Conservation (phyloP, 108 stramenopile genomes). For the Cylindrotheca fusiformis region DNA sequence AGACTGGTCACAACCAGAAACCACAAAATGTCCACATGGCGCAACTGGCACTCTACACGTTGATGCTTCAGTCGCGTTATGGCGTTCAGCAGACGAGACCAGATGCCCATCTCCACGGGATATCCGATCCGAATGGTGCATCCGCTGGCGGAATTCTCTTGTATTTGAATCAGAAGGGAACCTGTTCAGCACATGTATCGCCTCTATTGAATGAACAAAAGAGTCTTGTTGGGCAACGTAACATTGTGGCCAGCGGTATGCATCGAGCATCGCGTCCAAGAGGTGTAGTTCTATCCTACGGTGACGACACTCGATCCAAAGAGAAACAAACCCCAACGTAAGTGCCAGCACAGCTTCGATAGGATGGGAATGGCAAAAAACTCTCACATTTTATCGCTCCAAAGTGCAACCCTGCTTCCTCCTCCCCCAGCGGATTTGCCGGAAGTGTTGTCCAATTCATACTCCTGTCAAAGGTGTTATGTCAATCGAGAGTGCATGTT, state of each 20-base stretch:
- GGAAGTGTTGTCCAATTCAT: conserved; percentile 38
- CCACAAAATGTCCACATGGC: conserved; percentile 69
- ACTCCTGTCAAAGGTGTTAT: conserved; percentile 70
- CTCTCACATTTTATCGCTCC: not conserved
- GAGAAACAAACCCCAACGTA: conserved; percentile 6
- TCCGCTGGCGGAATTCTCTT: conserved; percentile 65
- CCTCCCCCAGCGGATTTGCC: conserved; percentile 50
- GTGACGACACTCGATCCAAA: conserved; percentile 29
- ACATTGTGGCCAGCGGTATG: conserved; percentile 61
- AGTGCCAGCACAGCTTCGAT: not conserved
- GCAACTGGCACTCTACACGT: conserved; percentile 80
- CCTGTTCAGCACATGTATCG: conserved; percentile 52
- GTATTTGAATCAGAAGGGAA: conserved; percentile 70
- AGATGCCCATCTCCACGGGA: not conserved
- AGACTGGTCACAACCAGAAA: conserved; percentile 82
- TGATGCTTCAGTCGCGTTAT: conserved; percentile 71
- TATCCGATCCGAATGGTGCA: conserved; percentile 20
- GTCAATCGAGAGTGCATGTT: conserved; percentile 83
- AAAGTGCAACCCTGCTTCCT: conserved; percentile 10
- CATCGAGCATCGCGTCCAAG: conserved; percentile 55
- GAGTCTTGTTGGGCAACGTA: conserved; percentile 73
- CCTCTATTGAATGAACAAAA: conserved; percentile 66
- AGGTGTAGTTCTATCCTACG: conserved; percentile 57
- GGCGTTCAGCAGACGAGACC: conserved; percentile 24
- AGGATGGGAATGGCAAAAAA: not conserved